These are phyloP conservation scores for Multifurca ochricompacta DNA, from an alignment of 768 basidiomycete genomes.

Conservation along the genomic window DNA sequence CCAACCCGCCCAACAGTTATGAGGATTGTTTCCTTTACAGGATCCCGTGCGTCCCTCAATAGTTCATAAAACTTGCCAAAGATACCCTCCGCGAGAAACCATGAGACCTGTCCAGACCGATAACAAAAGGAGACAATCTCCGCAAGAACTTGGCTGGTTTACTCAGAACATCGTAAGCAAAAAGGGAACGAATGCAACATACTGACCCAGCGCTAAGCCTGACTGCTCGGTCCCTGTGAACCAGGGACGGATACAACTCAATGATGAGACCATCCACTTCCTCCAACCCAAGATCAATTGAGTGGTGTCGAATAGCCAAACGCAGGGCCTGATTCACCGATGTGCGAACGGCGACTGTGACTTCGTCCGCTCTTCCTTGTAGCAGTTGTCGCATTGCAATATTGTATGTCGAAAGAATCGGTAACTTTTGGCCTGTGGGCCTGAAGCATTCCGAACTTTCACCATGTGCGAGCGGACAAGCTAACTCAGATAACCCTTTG, in stretches of 20 bases:
- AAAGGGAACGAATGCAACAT: background rate
- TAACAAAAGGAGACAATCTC: conserved; percentile 20
- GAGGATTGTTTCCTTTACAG: conserved; percentile 55
- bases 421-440: conserved; percentile 8
- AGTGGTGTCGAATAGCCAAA: conserved; percentile 38
- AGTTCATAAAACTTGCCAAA: conserved; percentile 20
- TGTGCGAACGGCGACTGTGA: conserved; percentile 40
- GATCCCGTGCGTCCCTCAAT: conserved; percentile 25
- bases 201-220: conserved; percentile 21
- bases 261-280: conserved; percentile 6
- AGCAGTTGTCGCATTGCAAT: conserved; percentile 36
- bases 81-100: conserved; percentile 11
- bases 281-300: conserved; percentile 20
- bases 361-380: conserved; percentile 40
- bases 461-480: conserved; percentile 12
- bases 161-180: background rate
- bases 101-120: conserved; percentile 10
- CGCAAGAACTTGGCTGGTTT: conserved; percentile 14
- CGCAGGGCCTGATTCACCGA: conserved; percentile 36
- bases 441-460: conserved; percentile 15
- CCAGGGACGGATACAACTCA: background rate
- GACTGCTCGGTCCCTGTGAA: conserved; percentile 16
- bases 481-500: conserved; percentile 9
- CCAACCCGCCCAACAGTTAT: conserved; percentile 53
- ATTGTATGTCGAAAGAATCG: conserved; percentile 29